phyloP scores from a whole-genome alignment of 306 rosid species.

The Cajanus cajan region DNA sequence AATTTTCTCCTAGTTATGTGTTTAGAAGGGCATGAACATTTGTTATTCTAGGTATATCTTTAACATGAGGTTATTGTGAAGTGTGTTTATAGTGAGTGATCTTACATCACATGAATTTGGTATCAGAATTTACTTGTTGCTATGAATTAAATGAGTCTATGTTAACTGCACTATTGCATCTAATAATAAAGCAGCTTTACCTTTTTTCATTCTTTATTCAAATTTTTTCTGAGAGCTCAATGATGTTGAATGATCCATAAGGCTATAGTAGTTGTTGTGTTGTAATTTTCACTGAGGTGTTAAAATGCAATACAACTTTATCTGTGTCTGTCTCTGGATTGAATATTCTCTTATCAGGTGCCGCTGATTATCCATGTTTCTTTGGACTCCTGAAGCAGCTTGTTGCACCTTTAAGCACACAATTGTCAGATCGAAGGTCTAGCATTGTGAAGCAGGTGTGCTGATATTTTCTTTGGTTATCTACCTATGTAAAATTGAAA shows the following conservation, averaged over 20 bases:
- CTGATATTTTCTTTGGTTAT: conserved; percentile 19
- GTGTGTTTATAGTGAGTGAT: conserved; percentile 15
- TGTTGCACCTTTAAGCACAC: conserved; percentile 83
- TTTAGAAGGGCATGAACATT: conserved; percentile 17
- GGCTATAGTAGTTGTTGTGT: not conserved
- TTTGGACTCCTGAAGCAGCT: conserved; percentile 92
- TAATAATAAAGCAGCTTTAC: not conserved
- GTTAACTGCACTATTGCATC: conserved; percentile 13
- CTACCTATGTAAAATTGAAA: not conserved
- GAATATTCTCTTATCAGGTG: conserved; percentile 60
- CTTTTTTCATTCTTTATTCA: not conserved
- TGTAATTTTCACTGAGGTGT: conserved; percentile 4
- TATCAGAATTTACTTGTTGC: conserved; percentile 24
- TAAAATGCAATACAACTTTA: not conserved
- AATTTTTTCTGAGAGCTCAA: not conserved
- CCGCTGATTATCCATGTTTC: conserved; percentile 83
- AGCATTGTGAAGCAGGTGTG: conserved; percentile 95
- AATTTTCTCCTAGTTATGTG: not conserved
- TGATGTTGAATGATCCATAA: not conserved
- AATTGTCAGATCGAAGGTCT: conserved; percentile 97
- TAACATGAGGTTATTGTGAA: conserved; percentile 25
- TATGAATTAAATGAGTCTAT: conserved; percentile 11
- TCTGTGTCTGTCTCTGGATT: conserved; percentile 20
- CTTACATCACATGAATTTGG: conserved; percentile 24
- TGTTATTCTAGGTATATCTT: conserved; percentile 19